Evolutionary conservation across 2,329 filamentous ascomycete species (phyloP).

Genomic region (Neobulgaria alba): DNA sequence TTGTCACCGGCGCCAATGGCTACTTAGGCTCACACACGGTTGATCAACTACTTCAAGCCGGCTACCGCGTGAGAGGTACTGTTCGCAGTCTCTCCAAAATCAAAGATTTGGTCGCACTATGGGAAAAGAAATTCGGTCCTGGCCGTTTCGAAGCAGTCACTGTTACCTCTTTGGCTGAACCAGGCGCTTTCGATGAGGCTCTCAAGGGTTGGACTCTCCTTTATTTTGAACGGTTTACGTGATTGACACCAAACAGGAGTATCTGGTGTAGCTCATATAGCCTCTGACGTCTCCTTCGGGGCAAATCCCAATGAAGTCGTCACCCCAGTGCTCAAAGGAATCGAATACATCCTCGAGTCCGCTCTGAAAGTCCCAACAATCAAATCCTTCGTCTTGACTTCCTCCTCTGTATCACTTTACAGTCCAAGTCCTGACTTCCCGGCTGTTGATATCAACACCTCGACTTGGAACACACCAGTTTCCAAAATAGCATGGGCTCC

Average conservation of each 20-base stretch:
- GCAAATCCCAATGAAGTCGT: conserved; percentile 34
- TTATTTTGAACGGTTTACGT: not conserved
- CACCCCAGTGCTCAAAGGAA: conserved; percentile 26
- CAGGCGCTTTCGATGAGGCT: conserved; percentile 19
- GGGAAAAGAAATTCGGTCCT: conserved; percentile 28
- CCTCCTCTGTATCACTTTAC: conserved; percentile 20
- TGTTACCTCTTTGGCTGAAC: conserved; percentile 28
- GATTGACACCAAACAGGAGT: conserved; percentile 10
- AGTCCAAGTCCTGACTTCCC: conserved; percentile 15
- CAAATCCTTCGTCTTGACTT: conserved; percentile 33
- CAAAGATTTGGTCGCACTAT: conserved; percentile 26
- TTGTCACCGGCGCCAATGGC: conserved; percentile 37
- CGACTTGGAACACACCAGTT: conserved; percentile 32
- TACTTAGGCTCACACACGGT: conserved; percentile 34
- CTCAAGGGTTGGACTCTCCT: conserved; percentile 13
- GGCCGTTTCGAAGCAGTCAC: conserved; percentile 30
- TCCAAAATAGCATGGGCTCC: conserved; percentile 31
- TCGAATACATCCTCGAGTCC: conserved; percentile 28
- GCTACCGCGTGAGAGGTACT: conserved; percentile 38
- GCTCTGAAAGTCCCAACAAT: conserved; percentile 29
- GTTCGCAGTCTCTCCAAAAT: conserved; percentile 31
- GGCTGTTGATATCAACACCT: conserved; percentile 21
- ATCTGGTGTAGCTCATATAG: conserved; percentile 32
- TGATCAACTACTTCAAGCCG: conserved; percentile 31
- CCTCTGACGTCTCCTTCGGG: conserved; percentile 29